These are phyloP conservation scores for Fistulifera pelliculosa DNA, from an alignment of 108 stramenopile genomes.

Conservation along the genomic window DNA sequence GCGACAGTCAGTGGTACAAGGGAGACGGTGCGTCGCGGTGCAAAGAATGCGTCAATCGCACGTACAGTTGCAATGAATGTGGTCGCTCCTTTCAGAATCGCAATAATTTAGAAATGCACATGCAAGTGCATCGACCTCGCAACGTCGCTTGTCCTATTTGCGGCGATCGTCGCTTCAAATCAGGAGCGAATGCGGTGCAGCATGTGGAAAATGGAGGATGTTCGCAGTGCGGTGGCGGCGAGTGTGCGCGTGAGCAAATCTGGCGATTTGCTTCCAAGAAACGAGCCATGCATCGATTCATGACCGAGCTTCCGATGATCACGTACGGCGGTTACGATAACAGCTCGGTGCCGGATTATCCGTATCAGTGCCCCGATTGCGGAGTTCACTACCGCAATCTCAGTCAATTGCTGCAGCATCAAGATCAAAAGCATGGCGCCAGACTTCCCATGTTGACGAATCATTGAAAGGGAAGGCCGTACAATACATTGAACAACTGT, in stretches of 20 bases:
- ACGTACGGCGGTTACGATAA: slow-evolving; percentile 20
- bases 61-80: slow-evolving; percentile 34
- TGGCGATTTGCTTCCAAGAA: slow-evolving; percentile 32
- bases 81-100: slow-evolving; percentile 28
- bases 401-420: slow-evolving; percentile 65
- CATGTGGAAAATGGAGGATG: slow-evolving; percentile 69
- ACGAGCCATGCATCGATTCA: slow-evolving; percentile 30
- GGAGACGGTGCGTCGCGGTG: slow-evolving; percentile 51
- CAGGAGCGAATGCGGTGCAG: slow-evolving; percentile 64
- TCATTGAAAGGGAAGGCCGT: too few relatives aligned
- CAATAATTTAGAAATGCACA: slow-evolving; percentile 65
- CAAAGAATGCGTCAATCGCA: slow-evolving; percentile 28
- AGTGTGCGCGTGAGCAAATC: slow-evolving; percentile 56
- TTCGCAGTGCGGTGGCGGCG: slow-evolving; percentile 35
- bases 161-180: slow-evolving; percentile 41
- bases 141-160: slow-evolving; percentile 61
- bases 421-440: slow-evolving; percentile 52
- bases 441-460: neutral
- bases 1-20: slow-evolving; percentile 54
- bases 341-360: slow-evolving; percentile 38
- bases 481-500: too few relatives aligned
- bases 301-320: slow-evolving; percentile 31
- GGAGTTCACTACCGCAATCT: slow-evolving; percentile 42
- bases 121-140: slow-evolving; percentile 64
- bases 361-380: slow-evolving; percentile 51